Evolutionary conservation across 169 alveolate genomes (phyloP), one percentile per base, ranked within the genome.

Genomic region (Babesia microti): DNA sequence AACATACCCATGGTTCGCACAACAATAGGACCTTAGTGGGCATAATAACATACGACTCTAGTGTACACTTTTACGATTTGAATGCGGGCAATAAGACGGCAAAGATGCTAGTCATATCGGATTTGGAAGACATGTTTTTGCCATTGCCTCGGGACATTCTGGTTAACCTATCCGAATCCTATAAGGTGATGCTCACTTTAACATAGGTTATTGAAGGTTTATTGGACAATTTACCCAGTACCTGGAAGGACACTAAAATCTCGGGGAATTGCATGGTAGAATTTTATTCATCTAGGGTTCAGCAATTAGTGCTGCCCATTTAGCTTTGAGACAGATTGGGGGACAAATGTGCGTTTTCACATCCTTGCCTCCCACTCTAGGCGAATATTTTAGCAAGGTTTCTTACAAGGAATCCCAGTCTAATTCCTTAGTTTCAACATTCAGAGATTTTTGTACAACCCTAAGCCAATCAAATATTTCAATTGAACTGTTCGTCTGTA

Each of bases 1-100:
- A 18, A 47, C 49, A 57, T 24, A 43, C 42, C 15, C 41, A 36
- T 12, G 37, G 65, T 11, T 41, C 71, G 1, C 61, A 66, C 26
- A 82, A 76, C 29, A 81, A 88, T 11, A 72, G 98, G 42, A 82
- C 97, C 5, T 54, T 80, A 66, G 81, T 91, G 22, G 95, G 97
- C 18, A 85, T 95, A 24, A 79, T 95, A 52, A 89, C 98, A 4
- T 95, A 75, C 65, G 99, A 95, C 79, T 61, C 92, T 6, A 56
- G 85, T 33, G 87, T 93, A 6, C 97, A 93, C 73, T 92, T 93
- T 78, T 92, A 91, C 59, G 81, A 86, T 49, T 63, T 89, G 61
- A 68, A 70, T 59, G 63, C 70, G 21, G 72, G 71, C 26, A 67
- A 73, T 44, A 78, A 81, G 26, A 87, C 84, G 60, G 91, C 91